These are phyloP conservation scores for Penicillium robsamsonii DNA, from an alignment of 495 filamentous ascomycete species.

Conservation along the genomic window DNA sequence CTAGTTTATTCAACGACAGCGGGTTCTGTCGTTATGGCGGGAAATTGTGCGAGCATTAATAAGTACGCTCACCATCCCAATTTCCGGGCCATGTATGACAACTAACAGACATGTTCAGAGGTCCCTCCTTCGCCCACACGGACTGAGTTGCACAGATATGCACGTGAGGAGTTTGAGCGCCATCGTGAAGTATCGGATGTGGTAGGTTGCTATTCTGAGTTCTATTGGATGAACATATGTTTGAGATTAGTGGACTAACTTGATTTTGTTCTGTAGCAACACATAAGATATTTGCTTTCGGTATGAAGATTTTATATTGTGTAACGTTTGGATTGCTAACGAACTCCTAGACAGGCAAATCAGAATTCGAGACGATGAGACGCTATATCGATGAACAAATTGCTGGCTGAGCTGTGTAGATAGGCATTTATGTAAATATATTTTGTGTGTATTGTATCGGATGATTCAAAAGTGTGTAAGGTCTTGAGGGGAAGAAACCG, in stretches of 20 bases:
- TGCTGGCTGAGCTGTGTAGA: slow-evolving; percentile 18
- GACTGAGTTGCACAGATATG: slow-evolving; percentile 67
- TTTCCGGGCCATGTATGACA: background rate
- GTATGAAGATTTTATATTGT: slow-evolving; percentile 21
- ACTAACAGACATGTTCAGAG: slow-evolving; percentile 20
- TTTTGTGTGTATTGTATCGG: background rate
- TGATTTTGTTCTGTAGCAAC: slow-evolving; percentile 27
- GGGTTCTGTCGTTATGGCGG: slow-evolving; percentile 40
- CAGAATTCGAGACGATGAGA: slow-evolving; percentile 60
- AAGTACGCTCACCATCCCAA: slow-evolving; percentile 25
- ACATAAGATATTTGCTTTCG: slow-evolving; percentile 62
- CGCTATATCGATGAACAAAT: slow-evolving; percentile 53
- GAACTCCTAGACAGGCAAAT: slow-evolving; percentile 49
- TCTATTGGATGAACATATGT: background rate
- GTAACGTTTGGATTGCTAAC: slow-evolving; percentile 6
- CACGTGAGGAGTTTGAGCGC: slow-evolving; percentile 72
- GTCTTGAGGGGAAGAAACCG: no score
- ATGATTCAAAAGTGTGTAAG: background rate
- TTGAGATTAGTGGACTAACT: slow-evolving; percentile 16
- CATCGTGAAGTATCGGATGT: slow-evolving; percentile 68
- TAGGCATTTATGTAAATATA: slow-evolving; percentile 1
- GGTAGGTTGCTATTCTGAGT: slow-evolving; percentile 41
- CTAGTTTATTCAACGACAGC: slow-evolving; percentile 45
- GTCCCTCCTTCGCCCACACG: slow-evolving; percentile 50
- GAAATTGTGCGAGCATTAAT: slow-evolving; percentile 40